A percentile compares a stretch with the other conserved stretches of the same genome.
Conservation (phyloP, 129 eudicot genomes). For the Solidago caesia region DNA sequence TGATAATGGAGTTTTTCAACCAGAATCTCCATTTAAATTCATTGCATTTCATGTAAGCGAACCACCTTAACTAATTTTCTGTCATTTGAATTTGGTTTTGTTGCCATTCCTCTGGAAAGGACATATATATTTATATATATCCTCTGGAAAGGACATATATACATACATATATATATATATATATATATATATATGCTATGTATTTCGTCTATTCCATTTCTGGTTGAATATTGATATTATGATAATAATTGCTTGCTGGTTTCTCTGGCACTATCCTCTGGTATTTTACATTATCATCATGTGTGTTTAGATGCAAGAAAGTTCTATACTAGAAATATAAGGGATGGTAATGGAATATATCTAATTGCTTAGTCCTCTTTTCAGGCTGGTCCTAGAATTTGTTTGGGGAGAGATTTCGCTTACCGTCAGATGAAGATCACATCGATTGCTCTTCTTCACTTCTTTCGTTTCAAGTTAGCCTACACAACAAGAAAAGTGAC, state of each 20-base stretch:
- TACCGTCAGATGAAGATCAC: slow-evolving; percentile 80
- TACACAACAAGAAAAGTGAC: slow-evolving; percentile 44
- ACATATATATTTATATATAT: background rate
- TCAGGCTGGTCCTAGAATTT: slow-evolving; percentile 19
- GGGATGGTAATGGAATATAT: background rate
- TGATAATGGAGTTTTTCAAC: slow-evolving; percentile 51
- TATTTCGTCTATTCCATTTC: background rate
- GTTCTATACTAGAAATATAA: background rate
- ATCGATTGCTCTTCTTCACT: slow-evolving; percentile 45
- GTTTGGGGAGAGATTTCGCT: slow-evolving; percentile 77
- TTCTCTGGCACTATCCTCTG: background rate
- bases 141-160: too few relatives aligned
- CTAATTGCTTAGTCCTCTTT: background rate
- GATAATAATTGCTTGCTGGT: background rate
- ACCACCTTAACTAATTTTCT: background rate
- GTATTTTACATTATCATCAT: background rate
- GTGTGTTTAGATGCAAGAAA: slow-evolving; percentile 5
- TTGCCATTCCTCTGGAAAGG: background rate
- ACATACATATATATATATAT: too few relatives aligned
- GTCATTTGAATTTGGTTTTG: background rate
- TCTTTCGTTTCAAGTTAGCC: slow-evolving; percentile 47
- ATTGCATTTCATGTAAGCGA: slow-evolving; percentile 9
- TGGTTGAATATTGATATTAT: background rate
- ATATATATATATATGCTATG: background rate
- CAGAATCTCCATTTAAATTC: slow-evolving; percentile 40